Conservation (phyloP, 768 basidiomycete species). For the Russula olivacea region DNA sequence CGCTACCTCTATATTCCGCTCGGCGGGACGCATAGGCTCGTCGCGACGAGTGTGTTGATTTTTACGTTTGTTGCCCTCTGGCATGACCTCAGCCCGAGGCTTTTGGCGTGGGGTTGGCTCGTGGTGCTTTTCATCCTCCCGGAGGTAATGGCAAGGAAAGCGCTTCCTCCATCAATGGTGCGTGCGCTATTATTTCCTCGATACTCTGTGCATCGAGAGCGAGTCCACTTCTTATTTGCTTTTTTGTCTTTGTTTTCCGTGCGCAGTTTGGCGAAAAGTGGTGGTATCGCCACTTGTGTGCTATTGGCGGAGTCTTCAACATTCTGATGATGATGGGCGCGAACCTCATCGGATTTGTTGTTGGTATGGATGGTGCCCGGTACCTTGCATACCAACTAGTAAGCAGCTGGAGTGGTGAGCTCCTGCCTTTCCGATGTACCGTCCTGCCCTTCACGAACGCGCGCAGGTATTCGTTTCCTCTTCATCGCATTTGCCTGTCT, state of each 20-base stretch:
- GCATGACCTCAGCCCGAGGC: conserved; percentile 86
- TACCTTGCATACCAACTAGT: conserved; percentile 61
- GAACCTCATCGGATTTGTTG: conserved; percentile 92
- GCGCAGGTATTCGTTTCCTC: conserved; percentile 61
- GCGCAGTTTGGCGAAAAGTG: conserved; percentile 53
- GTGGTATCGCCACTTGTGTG: conserved; percentile 89
- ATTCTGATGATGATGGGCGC: conserved; percentile 85
- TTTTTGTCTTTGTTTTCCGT: neutral
- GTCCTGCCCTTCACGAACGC: neutral
- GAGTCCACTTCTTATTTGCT: neutral
- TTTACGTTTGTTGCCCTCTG: conserved; percentile 97
- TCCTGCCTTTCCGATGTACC: neutral
- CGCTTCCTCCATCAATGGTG: conserved; percentile 64
- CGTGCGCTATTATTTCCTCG: conserved; percentile 22
- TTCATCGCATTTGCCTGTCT: conserved; percentile 52
- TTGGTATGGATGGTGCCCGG: conserved; percentile 73
- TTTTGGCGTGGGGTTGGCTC: conserved; percentile 97
- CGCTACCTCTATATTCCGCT: conserved; percentile 91
- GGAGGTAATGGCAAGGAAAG: conserved; percentile 57
- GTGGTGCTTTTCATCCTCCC: conserved; percentile 86
- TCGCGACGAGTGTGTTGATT: conserved; percentile 66
- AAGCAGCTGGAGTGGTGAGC: conserved; percentile 57
- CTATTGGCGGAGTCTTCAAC: conserved; percentile 76
- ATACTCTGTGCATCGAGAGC: neutral
- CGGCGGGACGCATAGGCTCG: conserved; percentile 56